phyloP scores from a whole-genome alignment of 2,329 filamentous ascomycete genomes.

The Aspergillus pseudonomiae region DNA sequence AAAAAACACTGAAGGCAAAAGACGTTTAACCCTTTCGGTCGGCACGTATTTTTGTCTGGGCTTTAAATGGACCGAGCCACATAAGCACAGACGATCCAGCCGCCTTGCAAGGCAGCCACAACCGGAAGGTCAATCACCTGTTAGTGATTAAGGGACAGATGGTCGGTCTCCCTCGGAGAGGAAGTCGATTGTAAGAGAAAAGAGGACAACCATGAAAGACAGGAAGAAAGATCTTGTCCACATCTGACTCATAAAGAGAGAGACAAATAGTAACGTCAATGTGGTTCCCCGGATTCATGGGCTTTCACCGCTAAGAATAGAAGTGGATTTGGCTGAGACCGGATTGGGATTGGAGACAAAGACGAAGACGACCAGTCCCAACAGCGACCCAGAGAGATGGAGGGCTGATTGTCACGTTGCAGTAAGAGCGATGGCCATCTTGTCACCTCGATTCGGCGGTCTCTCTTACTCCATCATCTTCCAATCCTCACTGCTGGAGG shows the following conservation, averaged over 20 bases:
- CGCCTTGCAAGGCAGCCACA: slow-evolving; percentile 7
- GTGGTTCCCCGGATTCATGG: slow-evolving; percentile 1
- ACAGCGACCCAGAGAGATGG: background rate
- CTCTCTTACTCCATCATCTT: background rate
- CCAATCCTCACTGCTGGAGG: background rate
- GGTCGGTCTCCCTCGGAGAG: background rate
- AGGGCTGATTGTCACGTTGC: background rate
- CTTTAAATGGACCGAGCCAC: background rate
- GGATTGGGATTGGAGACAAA: background rate
- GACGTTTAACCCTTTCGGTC: slow-evolving; percentile 10
- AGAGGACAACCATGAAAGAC: background rate
- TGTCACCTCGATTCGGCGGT: background rate
- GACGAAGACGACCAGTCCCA: background rate
- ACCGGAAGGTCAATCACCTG: background rate
- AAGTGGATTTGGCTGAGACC: slow-evolving; percentile 3
- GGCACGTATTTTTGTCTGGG: slow-evolving; percentile 7
- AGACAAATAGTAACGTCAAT: background rate
- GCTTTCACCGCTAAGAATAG: slow-evolving; percentile 3
- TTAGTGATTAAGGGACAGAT: background rate
- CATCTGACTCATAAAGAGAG: background rate
- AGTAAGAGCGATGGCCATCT: background rate
- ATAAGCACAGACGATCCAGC: background rate
- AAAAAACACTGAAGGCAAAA: slow-evolving; percentile 13
- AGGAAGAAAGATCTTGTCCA: background rate
- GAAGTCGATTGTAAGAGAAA: background rate